A percentile compares a stretch with the other conserved stretches of the same genome.
Evolutionary conservation across 2,329 filamentous ascomycete genomes (phyloP).

Genomic region (Phialophora expanda): DNA sequence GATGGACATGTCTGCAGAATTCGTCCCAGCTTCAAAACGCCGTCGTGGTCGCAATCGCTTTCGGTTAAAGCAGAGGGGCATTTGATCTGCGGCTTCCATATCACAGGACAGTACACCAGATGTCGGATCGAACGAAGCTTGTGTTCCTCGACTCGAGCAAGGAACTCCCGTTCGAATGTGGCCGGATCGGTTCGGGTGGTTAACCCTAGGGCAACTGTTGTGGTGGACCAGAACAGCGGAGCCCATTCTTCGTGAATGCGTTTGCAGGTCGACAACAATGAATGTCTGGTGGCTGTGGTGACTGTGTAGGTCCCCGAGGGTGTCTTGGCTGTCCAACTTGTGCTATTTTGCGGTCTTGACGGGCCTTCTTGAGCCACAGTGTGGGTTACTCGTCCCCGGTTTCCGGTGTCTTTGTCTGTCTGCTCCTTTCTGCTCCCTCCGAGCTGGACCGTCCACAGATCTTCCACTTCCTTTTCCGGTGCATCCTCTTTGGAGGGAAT

Average conservation of each 20-base stretch:
- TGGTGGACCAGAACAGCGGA: slow-evolving; percentile 1
- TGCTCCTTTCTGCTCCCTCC: not conserved
- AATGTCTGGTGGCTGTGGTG: not conserved
- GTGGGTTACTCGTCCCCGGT: too few species aligned
- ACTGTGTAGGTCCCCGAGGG: not conserved
- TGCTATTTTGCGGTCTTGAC: not conserved
- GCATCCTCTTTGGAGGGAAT: not conserved
- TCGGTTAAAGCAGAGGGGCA: too few species aligned
- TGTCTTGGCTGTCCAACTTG: not conserved
- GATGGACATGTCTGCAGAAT: not conserved
- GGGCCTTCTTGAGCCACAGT: not conserved
- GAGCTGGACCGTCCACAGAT: not conserved
- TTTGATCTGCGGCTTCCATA: not conserved
- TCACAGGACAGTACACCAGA: not conserved
- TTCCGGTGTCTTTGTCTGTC: not conserved
- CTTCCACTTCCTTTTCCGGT: not conserved
- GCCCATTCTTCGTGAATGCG: not conserved
- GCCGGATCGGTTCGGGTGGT: not conserved
- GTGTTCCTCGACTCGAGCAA: not conserved
- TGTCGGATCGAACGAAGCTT: not conserved
- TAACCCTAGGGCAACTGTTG: not conserved
- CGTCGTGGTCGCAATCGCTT: not conserved
- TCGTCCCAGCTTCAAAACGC: not conserved
- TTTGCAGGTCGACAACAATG: slow-evolving; percentile 1
- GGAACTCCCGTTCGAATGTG: not conserved